phyloP scores from a whole-genome alignment of 2,329 filamentous ascomycete genomes.

The Colletotrichum sp. region DNA sequence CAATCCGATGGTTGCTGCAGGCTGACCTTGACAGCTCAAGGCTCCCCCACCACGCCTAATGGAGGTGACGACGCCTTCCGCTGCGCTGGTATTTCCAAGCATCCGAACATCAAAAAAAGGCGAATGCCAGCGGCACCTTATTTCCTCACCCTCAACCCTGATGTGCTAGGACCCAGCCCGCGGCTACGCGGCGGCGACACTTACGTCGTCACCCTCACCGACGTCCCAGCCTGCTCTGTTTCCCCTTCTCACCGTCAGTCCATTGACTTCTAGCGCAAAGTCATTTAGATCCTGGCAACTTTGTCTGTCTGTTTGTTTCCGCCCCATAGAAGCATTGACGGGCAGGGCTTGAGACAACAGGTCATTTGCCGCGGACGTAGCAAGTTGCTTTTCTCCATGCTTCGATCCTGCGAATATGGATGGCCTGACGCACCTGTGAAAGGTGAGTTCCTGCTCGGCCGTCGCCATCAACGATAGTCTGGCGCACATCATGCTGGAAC shows the following conservation, averaged over 20 bases:
- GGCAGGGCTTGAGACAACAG: background rate
- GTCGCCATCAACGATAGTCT: background rate
- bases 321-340: background rate
- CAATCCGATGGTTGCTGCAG: conserved; percentile 5
- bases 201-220: background rate
- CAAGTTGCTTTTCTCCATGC: background rate
- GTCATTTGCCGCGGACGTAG: background rate
- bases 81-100: background rate
- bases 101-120: background rate
- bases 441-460: background rate
- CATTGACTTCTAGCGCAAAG: background rate
- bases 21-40: background rate
- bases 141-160: background rate
- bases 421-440: background rate
- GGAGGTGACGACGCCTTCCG: conserved; percentile 10
- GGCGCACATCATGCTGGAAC: background rate
- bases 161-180: background rate
- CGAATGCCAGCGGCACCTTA: background rate
- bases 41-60: background rate
- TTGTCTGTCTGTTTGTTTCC: background rate
- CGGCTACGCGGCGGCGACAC: background rate
- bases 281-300: background rate
- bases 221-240: background rate
- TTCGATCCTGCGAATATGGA: background rate
- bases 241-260: background rate